Evolutionary conservation across 495 filamentous ascomycete species (phyloP).

Genomic region (Hapsidospora chrysogenum): DNA sequence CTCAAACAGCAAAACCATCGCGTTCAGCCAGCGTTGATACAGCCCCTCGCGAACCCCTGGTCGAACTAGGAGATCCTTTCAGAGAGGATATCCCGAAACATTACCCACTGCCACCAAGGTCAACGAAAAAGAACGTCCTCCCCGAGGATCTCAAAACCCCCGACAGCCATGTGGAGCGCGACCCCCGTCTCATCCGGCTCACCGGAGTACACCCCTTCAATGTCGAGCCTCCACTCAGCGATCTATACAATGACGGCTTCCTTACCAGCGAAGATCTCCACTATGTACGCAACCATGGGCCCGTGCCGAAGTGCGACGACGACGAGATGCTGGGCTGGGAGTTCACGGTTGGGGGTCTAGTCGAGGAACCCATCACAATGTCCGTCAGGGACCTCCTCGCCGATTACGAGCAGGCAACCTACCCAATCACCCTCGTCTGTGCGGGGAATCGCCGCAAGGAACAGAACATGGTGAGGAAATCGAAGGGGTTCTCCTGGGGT

Average conservation of each 20-base stretch:
- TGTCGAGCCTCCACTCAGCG: slow-evolving; percentile 70
- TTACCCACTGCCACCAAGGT: slow-evolving; percentile 57
- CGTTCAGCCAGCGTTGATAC: slow-evolving; percentile 5
- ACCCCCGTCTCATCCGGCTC: slow-evolving; percentile 71
- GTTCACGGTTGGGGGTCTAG: slow-evolving; percentile 72
- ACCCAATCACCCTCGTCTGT: slow-evolving; percentile 81
- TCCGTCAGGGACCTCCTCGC: slow-evolving; percentile 56
- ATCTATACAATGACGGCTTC: slow-evolving; percentile 75
- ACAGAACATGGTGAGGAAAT: slow-evolving; percentile 82
- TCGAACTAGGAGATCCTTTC: not conserved
- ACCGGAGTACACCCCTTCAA: slow-evolving; percentile 93
- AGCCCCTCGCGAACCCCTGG: not conserved
- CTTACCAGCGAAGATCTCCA: slow-evolving; percentile 84
- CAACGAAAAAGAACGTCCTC: slow-evolving; percentile 44
- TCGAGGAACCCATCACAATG: slow-evolving; percentile 60
- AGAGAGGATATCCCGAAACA: slow-evolving; percentile 3
- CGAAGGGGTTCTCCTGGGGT: slow-evolving; percentile 95
- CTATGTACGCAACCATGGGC: slow-evolving; percentile 91
- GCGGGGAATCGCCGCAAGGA: slow-evolving; percentile 91
- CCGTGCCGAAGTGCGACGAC: slow-evolving; percentile 64
- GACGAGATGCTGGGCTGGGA: slow-evolving; percentile 65
- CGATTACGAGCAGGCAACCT: slow-evolving; percentile 71
- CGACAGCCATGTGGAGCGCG: slow-evolving; percentile 1
- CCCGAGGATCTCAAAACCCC: slow-evolving; percentile 42
- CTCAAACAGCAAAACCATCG: slow-evolving; percentile 9